Evolutionary conservation across 1,284 basidiomycete species (phyloP), one percentile per base, ranked within the genome.

Genomic region (Moniliella sp.): DNA sequence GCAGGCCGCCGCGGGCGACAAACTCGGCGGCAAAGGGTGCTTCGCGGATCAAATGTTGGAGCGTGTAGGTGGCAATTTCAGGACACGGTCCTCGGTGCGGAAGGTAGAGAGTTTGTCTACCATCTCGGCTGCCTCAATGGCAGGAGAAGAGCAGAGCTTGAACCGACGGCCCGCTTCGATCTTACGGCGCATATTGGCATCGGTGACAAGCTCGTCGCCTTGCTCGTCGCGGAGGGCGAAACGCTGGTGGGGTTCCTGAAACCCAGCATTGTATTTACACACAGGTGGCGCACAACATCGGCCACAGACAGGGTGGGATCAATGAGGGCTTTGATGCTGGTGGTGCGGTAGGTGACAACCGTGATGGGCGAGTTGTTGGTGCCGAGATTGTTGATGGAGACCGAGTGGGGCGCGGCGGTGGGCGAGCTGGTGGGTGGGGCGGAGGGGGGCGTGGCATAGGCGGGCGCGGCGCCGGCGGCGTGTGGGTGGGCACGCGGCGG

Each of bases 21-120:
- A 93, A 94, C 52, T 81, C 79, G 31, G 71, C 70, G 0, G 76
- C 73, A 48, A 93, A 97, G 48, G 77, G 74, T 40, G 78, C 75
- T 65, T 93, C 88, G 71, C 84, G 59, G 48, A 88, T 80, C 50
- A 74, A 76, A 52, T 77, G 81, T 50, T 83, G 77, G 31, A 93
- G 65, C 4, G 76, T 76, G 46, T 77, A 81, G 2, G 81, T 62
- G 1, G 77, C 73, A 43, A 78, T 62, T n/a, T 73, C 30, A 78
- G 58, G 3, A 37, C 37, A 46, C 67, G 71, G 29, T 74, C 73
- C 42, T 78, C 76, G 28, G 67, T 62, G 21, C 21, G 21, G 21
- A 7, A 23, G 28, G 67, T 62, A 21, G 62, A 60, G 25, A 88
- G 69, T 55, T 77, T 80, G 44, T 76, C 72, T 15, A 75, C 70